A percentile compares a stretch with the other conserved stretches of the same genome.
phyloP scores from a whole-genome alignment of 1,284 basidiomycete species.

The Irpex sp. region DNA sequence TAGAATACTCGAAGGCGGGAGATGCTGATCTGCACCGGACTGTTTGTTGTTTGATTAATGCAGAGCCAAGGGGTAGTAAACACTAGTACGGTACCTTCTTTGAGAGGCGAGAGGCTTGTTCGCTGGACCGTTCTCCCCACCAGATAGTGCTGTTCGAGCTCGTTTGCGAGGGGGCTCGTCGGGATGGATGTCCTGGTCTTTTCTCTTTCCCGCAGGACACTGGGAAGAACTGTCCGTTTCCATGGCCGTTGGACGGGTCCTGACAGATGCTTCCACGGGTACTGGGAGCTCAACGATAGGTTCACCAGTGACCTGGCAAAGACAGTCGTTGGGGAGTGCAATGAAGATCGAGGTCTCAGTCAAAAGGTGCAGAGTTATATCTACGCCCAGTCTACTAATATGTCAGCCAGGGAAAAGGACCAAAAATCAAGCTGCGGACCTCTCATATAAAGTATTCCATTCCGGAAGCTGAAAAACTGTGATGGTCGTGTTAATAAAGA shows the following conservation, averaged over 20 bases:
- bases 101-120: not conserved
- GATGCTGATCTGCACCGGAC: not conserved
- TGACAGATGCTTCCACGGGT: constrained; percentile 20
- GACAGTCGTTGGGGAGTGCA: constrained; percentile 81
- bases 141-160: not conserved
- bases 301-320: constrained; percentile 83
- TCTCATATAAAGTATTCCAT: constrained; percentile 73
- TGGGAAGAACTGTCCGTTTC: no score
- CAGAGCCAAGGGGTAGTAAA: not conserved
- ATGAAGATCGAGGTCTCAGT: constrained; percentile 79
- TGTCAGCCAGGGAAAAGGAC: constrained; percentile 7
- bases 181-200: constrained; percentile 14
- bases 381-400: constrained; percentile 69
- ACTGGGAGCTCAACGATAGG: constrained; percentile 62
- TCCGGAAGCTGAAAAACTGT: constrained; percentile 70
- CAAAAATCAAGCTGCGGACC: constrained; percentile 46
- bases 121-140: not conserved
- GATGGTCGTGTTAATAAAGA: constrained; percentile 80
- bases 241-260: not conserved
- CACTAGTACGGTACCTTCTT: not conserved
- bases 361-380: constrained; percentile 80
- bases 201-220: constrained; percentile 15
- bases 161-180: constrained; percentile 11
- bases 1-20: constrained; percentile 61
- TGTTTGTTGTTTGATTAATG: not conserved